These are phyloP conservation scores for Lolium multiflorum DNA, from an alignment of 176 grass and related monocot species.

Conservation along the genomic window DNA sequence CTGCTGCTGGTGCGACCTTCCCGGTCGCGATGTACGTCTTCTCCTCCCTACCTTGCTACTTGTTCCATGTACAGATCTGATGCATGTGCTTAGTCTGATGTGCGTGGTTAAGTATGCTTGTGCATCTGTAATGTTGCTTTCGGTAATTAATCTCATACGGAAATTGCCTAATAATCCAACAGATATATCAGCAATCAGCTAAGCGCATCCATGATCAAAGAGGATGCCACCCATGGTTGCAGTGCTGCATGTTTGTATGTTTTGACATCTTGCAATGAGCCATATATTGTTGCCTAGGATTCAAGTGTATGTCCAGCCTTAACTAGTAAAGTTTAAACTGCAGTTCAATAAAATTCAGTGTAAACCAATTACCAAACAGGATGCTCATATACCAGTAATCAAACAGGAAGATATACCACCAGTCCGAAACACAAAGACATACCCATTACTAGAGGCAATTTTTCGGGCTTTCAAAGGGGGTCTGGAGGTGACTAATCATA, in stretches of 20 bases:
- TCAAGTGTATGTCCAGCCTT: background rate
- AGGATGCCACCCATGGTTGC: background rate
- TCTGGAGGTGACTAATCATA: background rate
- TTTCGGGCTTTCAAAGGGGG: background rate
- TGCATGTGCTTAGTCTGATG: too few species aligned
- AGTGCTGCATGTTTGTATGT: background rate
- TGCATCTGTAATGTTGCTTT: too few species aligned
- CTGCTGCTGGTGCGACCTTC: too few species aligned
- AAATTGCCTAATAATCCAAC: too few species aligned
- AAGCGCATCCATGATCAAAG: background rate
- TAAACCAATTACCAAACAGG: too few species aligned
- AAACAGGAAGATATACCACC: background rate
- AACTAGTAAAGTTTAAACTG: background rate
- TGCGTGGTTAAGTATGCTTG: too few species aligned
- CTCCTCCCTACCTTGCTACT: too few species aligned
- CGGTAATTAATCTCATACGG: too few species aligned
- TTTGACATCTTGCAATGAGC: slow-evolving; percentile 4
- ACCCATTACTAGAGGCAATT: background rate
- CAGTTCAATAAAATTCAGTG: background rate
- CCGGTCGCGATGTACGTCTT: too few species aligned
- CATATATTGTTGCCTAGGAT: background rate
- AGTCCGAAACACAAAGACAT: background rate
- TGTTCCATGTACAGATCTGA: too few species aligned
- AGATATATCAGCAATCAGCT: background rate
- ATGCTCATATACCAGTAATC: background rate